These are phyloP conservation scores for Raphidocelis subcapitata DNA, from an alignment of 139 green algal genomes.

Conservation along the genomic window DNA sequence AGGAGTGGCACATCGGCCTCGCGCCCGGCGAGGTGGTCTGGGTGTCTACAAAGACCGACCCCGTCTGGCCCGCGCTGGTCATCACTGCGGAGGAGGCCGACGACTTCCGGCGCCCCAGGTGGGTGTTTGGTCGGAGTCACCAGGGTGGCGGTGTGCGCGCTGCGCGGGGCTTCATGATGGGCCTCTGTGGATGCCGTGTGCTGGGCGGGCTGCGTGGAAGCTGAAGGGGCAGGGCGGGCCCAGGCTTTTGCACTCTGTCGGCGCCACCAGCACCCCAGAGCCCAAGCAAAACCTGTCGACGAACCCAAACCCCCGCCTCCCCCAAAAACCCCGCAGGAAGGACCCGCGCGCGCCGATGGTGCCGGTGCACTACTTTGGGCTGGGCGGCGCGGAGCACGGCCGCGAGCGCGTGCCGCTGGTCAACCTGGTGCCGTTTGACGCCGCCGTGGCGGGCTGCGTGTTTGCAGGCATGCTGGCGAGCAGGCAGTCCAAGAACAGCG, in stretches of 20 bases:
- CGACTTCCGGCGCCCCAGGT: conserved; percentile 19
- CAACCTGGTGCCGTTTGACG: not conserved
- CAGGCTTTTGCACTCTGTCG: too few relatives aligned
- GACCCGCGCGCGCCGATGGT: not conserved
- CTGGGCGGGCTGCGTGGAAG: too few relatives aligned
- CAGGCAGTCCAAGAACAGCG: not conserved
- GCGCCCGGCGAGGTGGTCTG: conserved; percentile 63
- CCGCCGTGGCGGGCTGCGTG: not conserved
- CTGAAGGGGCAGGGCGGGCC: too few relatives aligned
- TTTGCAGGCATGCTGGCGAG: not conserved
- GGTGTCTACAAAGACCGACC: conserved; percentile 35
- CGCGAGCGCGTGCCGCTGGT: conserved; percentile 1
- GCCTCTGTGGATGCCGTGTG: too few relatives aligned
- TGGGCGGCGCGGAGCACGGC: not conserved
- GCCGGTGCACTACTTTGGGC: conserved; percentile 25
- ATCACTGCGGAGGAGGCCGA: conserved; percentile 51
- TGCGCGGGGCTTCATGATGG: too few relatives aligned
- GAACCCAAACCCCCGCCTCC: too few relatives aligned
- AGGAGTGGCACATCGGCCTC: conserved; percentile 2
- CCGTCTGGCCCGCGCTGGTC: conserved; percentile 60
- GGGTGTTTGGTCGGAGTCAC: not conserved
- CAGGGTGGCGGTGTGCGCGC: too few relatives aligned
- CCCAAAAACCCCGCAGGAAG: not conserved
- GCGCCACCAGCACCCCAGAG: too few relatives aligned
- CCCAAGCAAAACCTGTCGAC: too few relatives aligned